phyloP scores from a whole-genome alignment of 768 basidiomycete genomes.

The Podaxis rugospora region DNA sequence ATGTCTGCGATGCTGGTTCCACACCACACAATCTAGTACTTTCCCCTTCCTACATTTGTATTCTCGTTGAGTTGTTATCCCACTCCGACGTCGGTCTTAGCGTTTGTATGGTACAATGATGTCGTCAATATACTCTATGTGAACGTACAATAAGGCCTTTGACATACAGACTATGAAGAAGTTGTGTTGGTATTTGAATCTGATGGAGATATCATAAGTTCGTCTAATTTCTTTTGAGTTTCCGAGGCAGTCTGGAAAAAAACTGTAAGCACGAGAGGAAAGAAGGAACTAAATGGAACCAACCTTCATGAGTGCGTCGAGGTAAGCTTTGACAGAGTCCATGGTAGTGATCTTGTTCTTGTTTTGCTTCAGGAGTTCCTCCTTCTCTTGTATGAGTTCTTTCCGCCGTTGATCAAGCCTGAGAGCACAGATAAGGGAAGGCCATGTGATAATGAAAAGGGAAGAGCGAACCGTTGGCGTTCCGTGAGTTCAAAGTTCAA shows the following conservation, averaged over 20 bases:
- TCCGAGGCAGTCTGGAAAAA: constrained; percentile 57
- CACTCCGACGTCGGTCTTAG: background rate
- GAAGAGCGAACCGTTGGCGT: constrained; percentile 65
- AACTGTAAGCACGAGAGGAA: constrained; percentile 8
- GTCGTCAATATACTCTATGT: constrained; percentile 18
- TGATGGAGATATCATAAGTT: constrained; percentile 44
- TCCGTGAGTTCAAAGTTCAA: constrained; percentile 85
- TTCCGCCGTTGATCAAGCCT: constrained; percentile 72
- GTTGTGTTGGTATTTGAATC: constrained; percentile 21
- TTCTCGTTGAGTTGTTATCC: constrained; percentile 5
- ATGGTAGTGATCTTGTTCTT: constrained; percentile 66
- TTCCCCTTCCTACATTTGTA: constrained; percentile 11
- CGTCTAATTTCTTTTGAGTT: constrained; percentile 72
- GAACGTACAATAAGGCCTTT: background rate
- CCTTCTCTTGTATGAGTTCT: constrained; percentile 65
- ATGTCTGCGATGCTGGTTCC: background rate
- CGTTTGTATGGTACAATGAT: constrained; percentile 19
- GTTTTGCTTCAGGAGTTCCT: constrained; percentile 77
- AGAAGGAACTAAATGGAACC: constrained; percentile 5
- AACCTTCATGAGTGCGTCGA: constrained; percentile 76
- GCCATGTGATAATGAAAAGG: constrained; percentile 8
- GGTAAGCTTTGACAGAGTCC: constrained; percentile 75
- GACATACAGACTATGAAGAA: background rate
- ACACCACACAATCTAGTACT: background rate
- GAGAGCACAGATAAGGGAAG: background rate